Base-by-base conservation (phyloP, 2,329 filamentous ascomycete genomes). In the Lecanicillium sp. region DNA sequence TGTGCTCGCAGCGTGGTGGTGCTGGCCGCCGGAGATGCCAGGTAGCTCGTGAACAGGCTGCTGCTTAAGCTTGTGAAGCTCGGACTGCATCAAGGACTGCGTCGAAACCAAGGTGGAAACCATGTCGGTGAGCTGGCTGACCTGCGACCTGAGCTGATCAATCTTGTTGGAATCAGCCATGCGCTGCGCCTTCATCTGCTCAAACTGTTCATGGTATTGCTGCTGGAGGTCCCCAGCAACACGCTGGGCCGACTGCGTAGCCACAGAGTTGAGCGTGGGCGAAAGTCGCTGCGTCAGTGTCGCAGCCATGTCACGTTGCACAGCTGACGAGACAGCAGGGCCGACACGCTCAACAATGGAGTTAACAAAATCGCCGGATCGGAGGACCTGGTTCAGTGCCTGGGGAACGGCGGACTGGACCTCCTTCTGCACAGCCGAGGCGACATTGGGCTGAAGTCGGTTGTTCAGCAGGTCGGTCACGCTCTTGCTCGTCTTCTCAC, bases 361-460 rank as follows among this genome's bases (percentile, higher is more conserved):
- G 58, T 84, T 84, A 53, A 88, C 71, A 32, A 93, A 73, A 41
- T 90, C 84, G 10, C 83, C 81, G 54, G 84, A 86, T 60, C 87
- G 83, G 45, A 96, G 66, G 2, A 64, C 62, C 39, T 64, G 61
- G 54, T 54, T 64, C 10, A 70, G 52, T 19, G 86, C 80, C 54
- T 81, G 78, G 2, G 89, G 88, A 29, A 97, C 71, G 29, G 76
- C 67, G 49, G 75, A 77, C 60, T 86, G 83, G 54, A 95, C 70
- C 65, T 95, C 88, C 55, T 82, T 81, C 49, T 87, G 81, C 36
- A 95, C 66, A 2, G 76, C 72, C 33, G 76, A 74, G n/a, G 79
- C 74, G 32, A 94, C 67, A 44, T 85, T 77, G 41, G 80, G 75
- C 54, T 79, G 78, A 48, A 96, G 68, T 52, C 81, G 81, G 54